Evolutionary conservation across 2,329 filamentous ascomycete species (phyloP).

Genomic region (Chalaropsis thielavioides): DNA sequence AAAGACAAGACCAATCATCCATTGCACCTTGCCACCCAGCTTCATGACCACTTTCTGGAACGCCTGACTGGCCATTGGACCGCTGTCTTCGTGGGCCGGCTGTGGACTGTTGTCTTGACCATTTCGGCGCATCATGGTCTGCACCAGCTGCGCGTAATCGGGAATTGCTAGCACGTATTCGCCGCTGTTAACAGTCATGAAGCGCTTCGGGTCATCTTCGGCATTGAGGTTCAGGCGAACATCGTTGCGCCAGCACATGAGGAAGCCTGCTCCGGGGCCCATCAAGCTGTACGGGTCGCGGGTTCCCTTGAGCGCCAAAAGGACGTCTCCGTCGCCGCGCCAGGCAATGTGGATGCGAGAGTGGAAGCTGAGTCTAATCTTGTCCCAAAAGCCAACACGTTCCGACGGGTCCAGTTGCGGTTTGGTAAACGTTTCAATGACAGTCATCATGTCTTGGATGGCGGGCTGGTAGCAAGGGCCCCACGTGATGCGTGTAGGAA

Average conservation of each 20-base stretch:
- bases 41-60: slow-evolving; percentile 99
- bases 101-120: slow-evolving; percentile 35
- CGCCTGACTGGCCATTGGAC: slow-evolving; percentile 33
- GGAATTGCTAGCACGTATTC: slow-evolving; percentile 91
- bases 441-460: slow-evolving; percentile 99
- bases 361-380: slow-evolving; percentile 87
- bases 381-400: slow-evolving; percentile 95
- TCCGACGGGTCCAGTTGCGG: slow-evolving; percentile 89
- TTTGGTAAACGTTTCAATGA: slow-evolving; percentile 93
- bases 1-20: slow-evolving; percentile 82
- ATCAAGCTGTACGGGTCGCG: slow-evolving; percentile 89
- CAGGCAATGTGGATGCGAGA: slow-evolving; percentile 78
- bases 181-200: slow-evolving; percentile 91
- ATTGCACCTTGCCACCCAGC: slow-evolving; percentile 86
- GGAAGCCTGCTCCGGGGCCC: slow-evolving; percentile 81
- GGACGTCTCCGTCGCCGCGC: slow-evolving; percentile 92
- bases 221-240: slow-evolving; percentile 76
- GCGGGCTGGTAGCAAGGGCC: slow-evolving; percentile 94
- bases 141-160: slow-evolving; percentile 79
- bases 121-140: slow-evolving; percentile 40
- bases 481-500: slow-evolving; percentile 91
- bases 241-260: slow-evolving; percentile 97
- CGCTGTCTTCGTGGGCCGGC: not conserved
- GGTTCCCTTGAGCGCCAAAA: slow-evolving; percentile 79
- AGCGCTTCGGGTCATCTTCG: slow-evolving; percentile 74